These are phyloP conservation scores for Cantharellus anzutake DNA, from an alignment of 768 basidiomycete genomes.

Conservation along the genomic window DNA sequence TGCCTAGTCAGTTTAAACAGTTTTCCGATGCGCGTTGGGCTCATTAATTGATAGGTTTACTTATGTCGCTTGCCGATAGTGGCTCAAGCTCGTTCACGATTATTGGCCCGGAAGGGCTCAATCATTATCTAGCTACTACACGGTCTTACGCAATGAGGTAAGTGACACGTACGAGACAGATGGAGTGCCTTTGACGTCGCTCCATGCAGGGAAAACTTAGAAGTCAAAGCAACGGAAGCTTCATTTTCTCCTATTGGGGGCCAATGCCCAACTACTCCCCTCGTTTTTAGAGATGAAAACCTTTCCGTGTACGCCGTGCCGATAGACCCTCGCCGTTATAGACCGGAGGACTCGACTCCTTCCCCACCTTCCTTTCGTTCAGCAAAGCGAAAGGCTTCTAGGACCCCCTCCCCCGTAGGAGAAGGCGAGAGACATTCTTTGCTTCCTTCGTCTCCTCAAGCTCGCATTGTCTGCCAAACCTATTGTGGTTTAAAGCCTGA, in stretches of 20 bases:
- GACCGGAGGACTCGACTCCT: not conserved
- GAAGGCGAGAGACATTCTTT: not conserved
- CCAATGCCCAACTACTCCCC: not conserved
- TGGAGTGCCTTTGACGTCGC: not conserved
- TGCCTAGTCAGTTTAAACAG: conserved; percentile 37
- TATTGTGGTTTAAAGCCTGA: conserved; percentile 17
- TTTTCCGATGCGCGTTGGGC: conserved; percentile 15
- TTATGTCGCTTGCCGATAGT: conserved; percentile 68
- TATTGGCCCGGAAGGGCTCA: conserved; percentile 53
- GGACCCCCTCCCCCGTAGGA: conserved; percentile 12
- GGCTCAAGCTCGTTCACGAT: conserved; percentile 37
- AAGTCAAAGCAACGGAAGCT: conserved; percentile 26
- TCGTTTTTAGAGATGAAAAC: conserved; percentile 39
- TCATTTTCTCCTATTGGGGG: conserved; percentile 13
- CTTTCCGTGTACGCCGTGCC: conserved; percentile 47
- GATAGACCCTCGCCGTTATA: conserved; percentile 12
- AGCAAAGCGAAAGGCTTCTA: conserved; percentile 10
- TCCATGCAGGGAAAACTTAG: conserved; percentile 29
- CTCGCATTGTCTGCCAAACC: not conserved
- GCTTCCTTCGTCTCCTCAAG: not conserved
- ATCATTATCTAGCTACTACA: conserved; percentile 52
- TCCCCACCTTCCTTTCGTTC: not conserved
- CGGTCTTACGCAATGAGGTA: conserved; percentile 51
- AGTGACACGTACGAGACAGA: conserved; percentile 6
- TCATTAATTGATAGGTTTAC: conserved; percentile 29